Conservation (phyloP, 257 asterid species). For the Echium plantagineum region DNA sequence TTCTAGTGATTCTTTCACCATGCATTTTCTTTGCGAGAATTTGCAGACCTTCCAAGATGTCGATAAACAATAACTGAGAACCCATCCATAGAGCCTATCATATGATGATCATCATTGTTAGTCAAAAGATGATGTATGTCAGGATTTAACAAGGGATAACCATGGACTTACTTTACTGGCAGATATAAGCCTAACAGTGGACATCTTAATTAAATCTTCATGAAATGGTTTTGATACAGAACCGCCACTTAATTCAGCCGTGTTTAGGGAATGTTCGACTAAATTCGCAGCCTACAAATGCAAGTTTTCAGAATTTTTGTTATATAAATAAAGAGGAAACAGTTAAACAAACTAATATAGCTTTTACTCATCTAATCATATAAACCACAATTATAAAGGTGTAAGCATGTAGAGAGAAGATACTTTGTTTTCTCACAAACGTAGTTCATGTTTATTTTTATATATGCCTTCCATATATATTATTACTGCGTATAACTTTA, state of each 20-base stretch:
- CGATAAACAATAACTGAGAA: constrained; percentile 50
- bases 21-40: constrained; percentile 31
- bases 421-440: neutral
- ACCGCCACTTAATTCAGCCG: constrained; percentile 14
- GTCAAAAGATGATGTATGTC: neutral
- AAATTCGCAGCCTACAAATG: constrained; percentile 33
- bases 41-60: constrained; percentile 28
- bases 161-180: constrained; percentile 44
- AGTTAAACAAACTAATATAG: too few species aligned
- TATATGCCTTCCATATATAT: neutral
- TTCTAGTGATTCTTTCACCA: constrained; percentile 39
- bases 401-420: too few species aligned
- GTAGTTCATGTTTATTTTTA: neutral
- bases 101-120: constrained; percentile 12
- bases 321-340: too few species aligned
- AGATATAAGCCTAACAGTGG: constrained; percentile 37
- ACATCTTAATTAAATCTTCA: constrained; percentile 36
- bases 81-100: constrained; percentile 75
- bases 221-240: constrained; percentile 18
- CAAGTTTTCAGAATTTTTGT: neutral
- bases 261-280: constrained; percentile 13
- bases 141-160: neutral
- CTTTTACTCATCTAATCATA: too few species aligned
- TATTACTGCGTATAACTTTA: too few species aligned
- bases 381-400: too few species aligned